Percentiles rank a stretch among this genome's conserved stretches.
Conservation (phyloP, 805 yeast genomes). For the Starmerella bombicola region DNA sequence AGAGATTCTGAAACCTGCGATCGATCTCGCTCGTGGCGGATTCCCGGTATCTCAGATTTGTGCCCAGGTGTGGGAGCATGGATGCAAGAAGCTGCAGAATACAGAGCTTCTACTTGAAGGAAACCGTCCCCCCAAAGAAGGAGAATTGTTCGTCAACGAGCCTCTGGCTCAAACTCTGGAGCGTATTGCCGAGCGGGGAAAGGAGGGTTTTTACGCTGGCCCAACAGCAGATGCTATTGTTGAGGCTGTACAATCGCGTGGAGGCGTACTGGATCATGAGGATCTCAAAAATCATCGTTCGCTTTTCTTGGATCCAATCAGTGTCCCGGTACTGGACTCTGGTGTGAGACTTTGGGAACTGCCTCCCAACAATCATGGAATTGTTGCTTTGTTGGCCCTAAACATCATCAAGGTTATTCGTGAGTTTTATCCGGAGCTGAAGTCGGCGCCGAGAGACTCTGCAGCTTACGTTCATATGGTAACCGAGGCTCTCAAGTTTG, state of each 20-base stretch:
- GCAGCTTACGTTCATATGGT: conserved; percentile 55
- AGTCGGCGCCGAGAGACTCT: conserved; percentile 43
- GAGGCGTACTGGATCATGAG: conserved; percentile 43
- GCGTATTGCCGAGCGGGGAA: conserved; percentile 44
- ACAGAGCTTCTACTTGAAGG: conserved; percentile 29
- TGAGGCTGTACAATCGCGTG: conserved; percentile 37
- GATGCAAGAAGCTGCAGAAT: conserved; percentile 31
- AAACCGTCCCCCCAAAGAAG: conserved; percentile 40
- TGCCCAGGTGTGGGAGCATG: conserved; percentile 38
- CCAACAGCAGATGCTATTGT: conserved; percentile 56
- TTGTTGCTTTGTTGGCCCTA: conserved; percentile 58
- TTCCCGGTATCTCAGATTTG: conserved; percentile 52
- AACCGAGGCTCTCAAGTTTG: conserved; percentile 59
- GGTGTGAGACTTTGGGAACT: conserved; percentile 60
- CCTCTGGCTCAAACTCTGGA: conserved; percentile 43
- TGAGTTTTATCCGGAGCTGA: conserved; percentile 34
- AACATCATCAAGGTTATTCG: conserved; percentile 52
- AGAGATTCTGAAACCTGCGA: conserved; percentile 37
- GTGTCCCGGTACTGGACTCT: conserved; percentile 31
- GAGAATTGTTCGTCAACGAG: conserved; percentile 44
- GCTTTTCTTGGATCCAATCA: conserved; percentile 53
- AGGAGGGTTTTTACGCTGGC: conserved; percentile 58
- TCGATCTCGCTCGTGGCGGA: conserved; percentile 57
- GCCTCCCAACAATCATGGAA: conserved; percentile 76
- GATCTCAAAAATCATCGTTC: conserved; percentile 51